Conservation (phyloP, 179 eudicot genomes). For the Silene noctiflora region DNA sequence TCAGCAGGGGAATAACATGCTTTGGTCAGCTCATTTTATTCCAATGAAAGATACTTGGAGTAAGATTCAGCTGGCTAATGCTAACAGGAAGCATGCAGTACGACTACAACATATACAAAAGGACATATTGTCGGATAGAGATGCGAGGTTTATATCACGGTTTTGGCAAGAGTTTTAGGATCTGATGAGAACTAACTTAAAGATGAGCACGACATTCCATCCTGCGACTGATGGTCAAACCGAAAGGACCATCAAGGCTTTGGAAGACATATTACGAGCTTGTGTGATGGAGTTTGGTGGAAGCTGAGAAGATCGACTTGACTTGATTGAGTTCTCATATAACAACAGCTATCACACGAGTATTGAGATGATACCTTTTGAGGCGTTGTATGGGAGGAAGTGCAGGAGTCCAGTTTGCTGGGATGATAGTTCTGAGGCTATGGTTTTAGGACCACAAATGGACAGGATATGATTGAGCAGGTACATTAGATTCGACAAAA, state of each 20-base stretch:
- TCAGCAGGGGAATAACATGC: not conserved
- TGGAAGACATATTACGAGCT: not conserved
- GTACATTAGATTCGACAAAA: too few species aligned
- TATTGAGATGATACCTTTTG: not conserved
- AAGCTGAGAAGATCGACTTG: too few species aligned
- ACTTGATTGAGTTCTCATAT: too few species aligned
- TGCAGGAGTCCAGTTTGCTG: too few species aligned
- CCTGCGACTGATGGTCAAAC: not conserved
- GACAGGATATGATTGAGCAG: too few species aligned
- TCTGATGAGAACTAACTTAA: not conserved
- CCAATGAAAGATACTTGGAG: not conserved
- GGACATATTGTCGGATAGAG: too few species aligned
- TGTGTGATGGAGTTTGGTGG: too few species aligned
- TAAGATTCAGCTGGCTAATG: not conserved
- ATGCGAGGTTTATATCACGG: not conserved
- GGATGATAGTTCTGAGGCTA: too few species aligned
- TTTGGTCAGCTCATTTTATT: not conserved
- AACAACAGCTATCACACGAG: not conserved
- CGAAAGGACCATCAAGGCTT: not conserved
- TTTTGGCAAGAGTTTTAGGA: not conserved
- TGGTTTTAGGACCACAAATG: too few species aligned
- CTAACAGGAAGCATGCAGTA: too few species aligned
- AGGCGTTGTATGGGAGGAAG: not conserved
- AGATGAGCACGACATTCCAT: constrained; percentile 3
- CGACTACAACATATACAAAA: too few species aligned